These are phyloP conservation scores for Trichoderma polysporum DNA, from an alignment of 2,329 filamentous ascomycete genomes.

Conservation along the genomic window DNA sequence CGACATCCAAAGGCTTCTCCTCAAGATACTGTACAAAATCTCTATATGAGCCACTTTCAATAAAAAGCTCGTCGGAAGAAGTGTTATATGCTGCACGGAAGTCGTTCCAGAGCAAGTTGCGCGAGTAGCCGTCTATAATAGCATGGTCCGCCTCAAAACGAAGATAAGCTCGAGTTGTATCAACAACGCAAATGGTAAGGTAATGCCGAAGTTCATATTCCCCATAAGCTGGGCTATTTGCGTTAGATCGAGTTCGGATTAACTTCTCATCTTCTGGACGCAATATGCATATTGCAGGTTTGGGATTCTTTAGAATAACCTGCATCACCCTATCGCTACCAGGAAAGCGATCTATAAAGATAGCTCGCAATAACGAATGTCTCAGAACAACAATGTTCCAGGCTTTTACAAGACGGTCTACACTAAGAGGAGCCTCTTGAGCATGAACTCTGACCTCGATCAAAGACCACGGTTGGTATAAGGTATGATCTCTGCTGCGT, in stretches of 20 bases:
- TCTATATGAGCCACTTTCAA: not conserved
- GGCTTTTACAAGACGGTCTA: not conserved
- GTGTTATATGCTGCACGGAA: conserved; percentile 26
- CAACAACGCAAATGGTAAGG: conserved; percentile 21
- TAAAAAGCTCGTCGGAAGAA: not conserved
- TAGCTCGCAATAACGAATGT: conserved; percentile 18
- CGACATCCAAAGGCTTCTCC: not conserved
- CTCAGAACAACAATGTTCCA: conserved; percentile 14
- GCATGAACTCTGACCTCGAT: not conserved
- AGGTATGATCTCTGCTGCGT: not conserved
- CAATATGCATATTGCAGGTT: not conserved
- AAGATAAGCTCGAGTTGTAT: conserved; percentile 20
- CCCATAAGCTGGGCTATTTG: not conserved
- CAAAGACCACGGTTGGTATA: not conserved
- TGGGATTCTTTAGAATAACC: conserved; percentile 18
- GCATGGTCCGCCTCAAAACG: conserved; percentile 33
- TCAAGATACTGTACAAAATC: conserved; percentile 10
- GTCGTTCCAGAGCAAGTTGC: conserved; percentile 29
- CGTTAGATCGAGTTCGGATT: too few relatives aligned
- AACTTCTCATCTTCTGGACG: not conserved
- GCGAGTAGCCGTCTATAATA: conserved; percentile 30
- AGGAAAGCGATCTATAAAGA: conserved; percentile 20
- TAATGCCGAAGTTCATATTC: conserved; percentile 17
- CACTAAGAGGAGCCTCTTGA: not conserved
- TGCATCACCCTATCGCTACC: conserved; percentile 19